Percentiles rank a stretch among this genome's conserved stretches.
These are phyloP conservation scores for Picea glauca DNA, from an alignment of 75 land plant species.

Conservation along the genomic window DNA sequence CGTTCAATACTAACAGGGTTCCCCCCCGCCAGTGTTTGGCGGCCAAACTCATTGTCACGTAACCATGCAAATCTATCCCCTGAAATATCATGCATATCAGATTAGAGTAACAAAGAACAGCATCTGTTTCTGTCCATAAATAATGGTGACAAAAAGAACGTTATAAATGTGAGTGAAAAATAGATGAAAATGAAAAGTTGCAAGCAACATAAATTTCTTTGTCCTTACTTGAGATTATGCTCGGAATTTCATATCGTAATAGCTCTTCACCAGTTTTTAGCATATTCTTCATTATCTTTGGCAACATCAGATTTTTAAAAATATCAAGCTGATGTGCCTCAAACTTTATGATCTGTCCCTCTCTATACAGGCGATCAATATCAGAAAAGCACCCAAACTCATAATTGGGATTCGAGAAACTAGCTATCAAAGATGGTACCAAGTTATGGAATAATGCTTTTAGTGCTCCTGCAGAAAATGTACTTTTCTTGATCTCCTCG, in stretches of 20 bases:
- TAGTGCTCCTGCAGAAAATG: conserved; percentile 54
- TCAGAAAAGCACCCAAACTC: conserved; percentile 69
- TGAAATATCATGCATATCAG: conserved; percentile 18
- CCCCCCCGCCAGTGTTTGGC: conserved; percentile 80
- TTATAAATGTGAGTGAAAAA: background rate
- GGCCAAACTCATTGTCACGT: conserved; percentile 80
- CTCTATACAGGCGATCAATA: conserved; percentile 65
- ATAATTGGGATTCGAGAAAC: conserved; percentile 45
- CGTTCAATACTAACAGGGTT: conserved; percentile 77
- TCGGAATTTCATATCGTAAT: conserved; percentile 61
- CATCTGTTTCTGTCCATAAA: background rate
- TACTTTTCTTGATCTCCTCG: conserved; percentile 65
- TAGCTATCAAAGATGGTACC: conserved; percentile 52
- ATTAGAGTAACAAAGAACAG: background rate
- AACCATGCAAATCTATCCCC: conserved; percentile 85
- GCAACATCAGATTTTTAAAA: conserved; percentile 12
- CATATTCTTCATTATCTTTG: conserved; percentile 19
- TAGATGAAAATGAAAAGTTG: background rate
- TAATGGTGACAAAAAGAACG: background rate
- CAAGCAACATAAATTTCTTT: background rate
- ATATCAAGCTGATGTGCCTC: conserved; percentile 14
- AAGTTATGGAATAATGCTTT: conserved; percentile 68
- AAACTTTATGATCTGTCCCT: conserved; percentile 40
- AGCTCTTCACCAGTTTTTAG: conserved; percentile 22
- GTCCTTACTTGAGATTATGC: conserved; percentile 54